Evolutionary conservation across 805 yeast species (phyloP).

Genomic region (Candida manassasensis): DNA sequence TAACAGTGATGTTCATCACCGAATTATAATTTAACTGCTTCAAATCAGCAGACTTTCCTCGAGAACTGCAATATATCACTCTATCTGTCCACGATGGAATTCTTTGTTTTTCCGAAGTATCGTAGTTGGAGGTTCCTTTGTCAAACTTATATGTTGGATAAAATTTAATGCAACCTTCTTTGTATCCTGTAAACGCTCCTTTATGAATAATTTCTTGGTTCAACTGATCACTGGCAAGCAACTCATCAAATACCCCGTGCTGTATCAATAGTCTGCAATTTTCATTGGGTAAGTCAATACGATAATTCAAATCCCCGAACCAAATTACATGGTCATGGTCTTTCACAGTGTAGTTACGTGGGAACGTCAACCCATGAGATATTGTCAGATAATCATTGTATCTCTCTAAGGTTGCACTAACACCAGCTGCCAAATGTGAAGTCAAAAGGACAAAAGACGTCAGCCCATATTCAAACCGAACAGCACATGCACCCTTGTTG

Average conservation of each 20-base stretch:
- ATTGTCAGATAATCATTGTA: conserved; percentile 79
- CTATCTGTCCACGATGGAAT: conserved; percentile 99
- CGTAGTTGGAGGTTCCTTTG: conserved; percentile 76
- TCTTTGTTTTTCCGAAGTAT: conserved; percentile 85
- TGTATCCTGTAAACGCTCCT: conserved; percentile 74
- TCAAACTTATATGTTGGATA: conserved; percentile 95
- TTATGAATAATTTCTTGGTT: conserved; percentile 61
- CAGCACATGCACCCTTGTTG: conserved; percentile 94
- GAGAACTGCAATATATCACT: conserved; percentile 58
- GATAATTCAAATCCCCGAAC: conserved; percentile 91
- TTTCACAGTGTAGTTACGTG: conserved; percentile 63
- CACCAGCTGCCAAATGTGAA: conserved; percentile 93
- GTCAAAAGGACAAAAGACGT: conserved; percentile 82
- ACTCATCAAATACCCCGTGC: conserved; percentile 41
- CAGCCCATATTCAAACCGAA: conserved; percentile 76
- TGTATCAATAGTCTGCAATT: conserved; percentile 53
- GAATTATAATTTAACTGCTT: conserved; percentile 66
- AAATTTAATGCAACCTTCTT: conserved; percentile 75
- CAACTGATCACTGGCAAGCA: conserved; percentile 75
- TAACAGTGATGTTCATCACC: conserved; percentile 52
- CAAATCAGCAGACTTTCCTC: conserved; percentile 22
- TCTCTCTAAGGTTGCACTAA: conserved; percentile 74
- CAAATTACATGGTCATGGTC: conserved; percentile 84
- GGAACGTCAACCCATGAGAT: conserved; percentile 68
- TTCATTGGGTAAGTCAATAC: conserved; percentile 69